Evolutionary conservation across 1,284 basidiomycete genomes (phyloP), one percentile per base, ranked within the genome.

Genomic region (Ustilago loliicola): DNA sequence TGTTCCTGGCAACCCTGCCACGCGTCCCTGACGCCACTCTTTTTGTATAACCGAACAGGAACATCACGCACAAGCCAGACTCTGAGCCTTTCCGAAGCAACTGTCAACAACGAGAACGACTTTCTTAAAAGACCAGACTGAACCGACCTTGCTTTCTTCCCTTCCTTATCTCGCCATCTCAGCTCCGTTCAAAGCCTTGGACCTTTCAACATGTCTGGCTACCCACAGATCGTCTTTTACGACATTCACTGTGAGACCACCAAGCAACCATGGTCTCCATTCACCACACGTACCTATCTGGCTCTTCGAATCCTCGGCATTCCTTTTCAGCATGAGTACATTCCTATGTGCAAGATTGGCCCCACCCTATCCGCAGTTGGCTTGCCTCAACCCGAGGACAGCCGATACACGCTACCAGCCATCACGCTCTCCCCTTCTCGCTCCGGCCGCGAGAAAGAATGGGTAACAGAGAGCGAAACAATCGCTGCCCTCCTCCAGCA

Each of bases 231-330:
- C 38, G 61, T 61, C 3, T 67, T 76, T 30, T 76, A 71, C 68
- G 68, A 76, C 54, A 70, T 76, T 36, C 52, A 53, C 34, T 71
- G 66, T 53, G 48, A 52, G 6, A 61, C 8, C 17, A 69, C 73
- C 32, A 21, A 34, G n/a, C 40, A 63, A 45, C 61, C 73, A 47
- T 76, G 73, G 73, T 70, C 66, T 15, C 73, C 73, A 5, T 71
- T 40, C 48, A 76, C 73, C 2, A 36, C 64, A n/a, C 73, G 73
- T 10, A 76, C 65, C 10, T 71, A 58, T 15, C 50, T 76, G 0
- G 51, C 73, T 2, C 65, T 76, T 29, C 60, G 64, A 5, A 21
- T 76, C 52, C 73, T 76, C 47, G 68, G 45, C 2, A 55, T 76
- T 17, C 61, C 73, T 15, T 76, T 61, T 42, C 13, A 62, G 21